Percentiles rank a stretch among this genome's conserved stretches.
These are phyloP conservation scores for Aureobasidium sp. DNA, from an alignment of 2,329 filamentous ascomycete genomes.

Conservation along the genomic window DNA sequence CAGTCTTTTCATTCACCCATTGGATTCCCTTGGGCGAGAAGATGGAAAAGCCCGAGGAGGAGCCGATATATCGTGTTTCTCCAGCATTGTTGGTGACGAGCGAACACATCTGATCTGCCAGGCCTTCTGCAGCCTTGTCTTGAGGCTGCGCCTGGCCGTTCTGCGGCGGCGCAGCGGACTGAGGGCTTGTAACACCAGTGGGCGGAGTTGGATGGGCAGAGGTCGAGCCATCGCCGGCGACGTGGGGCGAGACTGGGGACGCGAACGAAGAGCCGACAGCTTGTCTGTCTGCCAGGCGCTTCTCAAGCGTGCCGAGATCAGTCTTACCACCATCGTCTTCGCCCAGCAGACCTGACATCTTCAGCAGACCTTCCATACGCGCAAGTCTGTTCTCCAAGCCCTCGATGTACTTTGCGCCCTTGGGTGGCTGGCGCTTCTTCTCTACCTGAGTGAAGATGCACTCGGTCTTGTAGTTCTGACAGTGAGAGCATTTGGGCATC, in stretches of 20 bases:
- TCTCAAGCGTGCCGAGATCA: constrained; percentile 82
- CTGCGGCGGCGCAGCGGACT: constrained; percentile 40
- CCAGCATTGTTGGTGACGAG: constrained; percentile 90
- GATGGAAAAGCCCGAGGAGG: constrained; percentile 95
- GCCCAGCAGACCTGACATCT: constrained; percentile 74
- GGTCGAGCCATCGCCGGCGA: constrained; percentile 8
- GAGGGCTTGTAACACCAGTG: constrained; percentile 41
- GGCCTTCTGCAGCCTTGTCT: constrained; percentile 61
- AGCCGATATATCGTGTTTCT: constrained; percentile 93
- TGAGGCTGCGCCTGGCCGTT: constrained; percentile 34
- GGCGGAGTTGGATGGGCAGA: constrained; percentile 38
- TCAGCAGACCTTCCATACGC: constrained; percentile 89
- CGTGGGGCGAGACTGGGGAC: constrained; percentile 4
- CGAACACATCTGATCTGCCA: constrained; percentile 99
- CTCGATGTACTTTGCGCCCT: constrained; percentile 97
- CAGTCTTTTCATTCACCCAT: constrained; percentile 97
- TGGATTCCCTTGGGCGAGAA: constrained; percentile 97
- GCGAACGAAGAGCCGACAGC: constrained; percentile 15
- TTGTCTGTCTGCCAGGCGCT: constrained; percentile 49
- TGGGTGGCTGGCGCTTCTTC: constrained; percentile 95
- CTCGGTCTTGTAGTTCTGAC: constrained; percentile 95
- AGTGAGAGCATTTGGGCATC: constrained; percentile 89
- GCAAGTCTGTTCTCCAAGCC: constrained; percentile 87
- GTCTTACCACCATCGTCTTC: constrained; percentile 80
- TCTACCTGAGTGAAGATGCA: constrained; percentile 97